A percentile compares a stretch with the other conserved stretches of the same genome.
Evolutionary conservation across 805 yeast genomes (phyloP).

Genomic region (Hanseniaspora nectarophila): DNA sequence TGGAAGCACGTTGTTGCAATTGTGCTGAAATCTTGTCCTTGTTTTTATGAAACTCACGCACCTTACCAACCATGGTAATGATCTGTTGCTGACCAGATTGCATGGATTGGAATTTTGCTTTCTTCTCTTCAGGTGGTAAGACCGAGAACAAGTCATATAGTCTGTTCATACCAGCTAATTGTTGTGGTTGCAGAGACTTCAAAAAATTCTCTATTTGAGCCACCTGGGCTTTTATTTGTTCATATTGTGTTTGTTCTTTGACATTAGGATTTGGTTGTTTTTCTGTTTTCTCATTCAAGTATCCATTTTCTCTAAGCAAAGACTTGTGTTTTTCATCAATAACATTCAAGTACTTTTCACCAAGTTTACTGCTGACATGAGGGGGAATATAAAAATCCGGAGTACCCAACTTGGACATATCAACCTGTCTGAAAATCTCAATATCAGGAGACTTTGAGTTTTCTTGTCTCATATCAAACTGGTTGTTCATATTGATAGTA

Average conservation of each 20-base stretch:
- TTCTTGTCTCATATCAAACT: neutral
- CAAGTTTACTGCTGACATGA: slow-evolving; percentile 6
- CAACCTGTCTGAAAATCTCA: slow-evolving; percentile 13
- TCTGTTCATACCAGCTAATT: slow-evolving; percentile 5
- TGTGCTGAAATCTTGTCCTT: slow-evolving; percentile 7
- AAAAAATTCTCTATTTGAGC: slow-evolving; percentile 3
- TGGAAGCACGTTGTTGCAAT: slow-evolving; percentile 16
- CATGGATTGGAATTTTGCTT: slow-evolving; percentile 4
- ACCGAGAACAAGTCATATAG: slow-evolving; percentile 4
- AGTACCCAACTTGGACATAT: slow-evolving; percentile 12
- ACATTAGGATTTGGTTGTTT: neutral
- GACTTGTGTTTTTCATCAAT: slow-evolving; percentile 10
- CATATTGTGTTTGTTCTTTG: neutral
- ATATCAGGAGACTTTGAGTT: slow-evolving; percentile 5
- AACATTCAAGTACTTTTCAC: slow-evolving; percentile 9
- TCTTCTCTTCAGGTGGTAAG: slow-evolving; percentile 3
- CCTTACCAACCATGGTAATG: slow-evolving; percentile 10
- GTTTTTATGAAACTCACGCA: slow-evolving; percentile 6
- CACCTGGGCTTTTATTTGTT: slow-evolving; percentile 7
- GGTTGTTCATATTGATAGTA: neutral
- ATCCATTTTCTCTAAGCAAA: slow-evolving; percentile 10
- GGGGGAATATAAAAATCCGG: slow-evolving; percentile 13
- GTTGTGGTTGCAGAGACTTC: slow-evolving; percentile 10
- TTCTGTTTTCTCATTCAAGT: neutral
- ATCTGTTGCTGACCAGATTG: slow-evolving; percentile 9